Base-by-base conservation (phyloP, 2,329 filamentous ascomycete genomes). In the Tolypocladium sp. region DNA sequence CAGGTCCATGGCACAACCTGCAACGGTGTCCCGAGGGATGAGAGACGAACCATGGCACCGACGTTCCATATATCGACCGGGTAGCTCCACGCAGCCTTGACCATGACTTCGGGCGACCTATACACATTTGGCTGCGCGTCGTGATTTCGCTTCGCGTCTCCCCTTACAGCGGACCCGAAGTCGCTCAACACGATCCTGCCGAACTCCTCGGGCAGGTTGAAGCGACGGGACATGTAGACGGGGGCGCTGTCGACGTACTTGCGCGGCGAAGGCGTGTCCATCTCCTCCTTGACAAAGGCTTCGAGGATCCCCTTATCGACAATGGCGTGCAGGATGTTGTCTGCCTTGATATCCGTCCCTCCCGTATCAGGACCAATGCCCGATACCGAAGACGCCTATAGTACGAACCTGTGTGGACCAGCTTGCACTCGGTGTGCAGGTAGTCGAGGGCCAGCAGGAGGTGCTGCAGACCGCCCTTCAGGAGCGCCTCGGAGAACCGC, bases 31-130 rank as follows among this genome's bases (percentile, higher is more conserved):
- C 4, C 35, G 35, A 15, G 35, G 35, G 12, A 1, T 37, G 35
- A 37, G 35, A 37, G 35, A 37, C 60, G 55, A 70, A 80, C 78
- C 79, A 82, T 74, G 58, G 75, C 77, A 10, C 78, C 79, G 4
- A 73, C 71, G 59, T 79, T 81, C 80, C 80, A 84, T 57, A 83
- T 77, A 66, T 83, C 79, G 17, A 79, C 69, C 22, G 72, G 69
- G 57, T 76, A 78, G 0, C 69, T 68, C 80, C 79, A 83, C 1
- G 74, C 72, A 3, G 64, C 69, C 64, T 71, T 63, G 0, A 83
- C 59, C 6, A 82, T 79, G 10, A 82, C 77, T 60, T 83, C 76
- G 0, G 75, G 75, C 1, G 73, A 68, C 53, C 77, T 64, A 63
- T 79, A 79, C 10, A 74, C 61, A 17, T 71, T 62, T 0, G 77